Conservation (phyloP, 148 eudicot genomes). For the Rhododendron williamsianum region DNA sequence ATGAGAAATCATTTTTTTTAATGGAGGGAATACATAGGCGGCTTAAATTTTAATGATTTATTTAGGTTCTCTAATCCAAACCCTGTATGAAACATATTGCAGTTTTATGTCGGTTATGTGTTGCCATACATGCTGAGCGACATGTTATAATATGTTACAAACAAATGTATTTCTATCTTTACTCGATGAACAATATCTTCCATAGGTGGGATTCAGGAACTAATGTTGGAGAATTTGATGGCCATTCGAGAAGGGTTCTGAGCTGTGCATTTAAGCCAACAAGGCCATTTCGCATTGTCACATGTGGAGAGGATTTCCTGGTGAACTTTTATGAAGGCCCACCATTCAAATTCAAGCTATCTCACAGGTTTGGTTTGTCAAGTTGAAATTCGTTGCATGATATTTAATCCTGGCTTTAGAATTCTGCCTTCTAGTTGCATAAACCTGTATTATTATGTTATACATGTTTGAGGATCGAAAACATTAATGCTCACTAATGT, state of each 20-base stretch:
- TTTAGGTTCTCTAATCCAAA: background rate
- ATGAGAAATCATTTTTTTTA: background rate
- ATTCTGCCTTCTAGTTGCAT: background rate
- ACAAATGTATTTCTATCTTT: background rate
- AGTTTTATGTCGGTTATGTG: background rate
- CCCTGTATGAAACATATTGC: background rate
- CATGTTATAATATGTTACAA: background rate
- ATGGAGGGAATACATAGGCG: background rate
- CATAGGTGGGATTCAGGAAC: constrained; percentile 98
- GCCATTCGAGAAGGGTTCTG: constrained; percentile 85
- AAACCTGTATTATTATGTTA: background rate
- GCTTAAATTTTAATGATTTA: background rate
- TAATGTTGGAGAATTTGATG: constrained; percentile 94
- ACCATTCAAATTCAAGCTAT: constrained; percentile 93
- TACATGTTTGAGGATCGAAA: background rate
- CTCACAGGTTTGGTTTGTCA: constrained; percentile 55
- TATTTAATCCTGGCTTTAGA: background rate
- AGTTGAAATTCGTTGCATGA: background rate
- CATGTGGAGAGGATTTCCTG: constrained; percentile 90
- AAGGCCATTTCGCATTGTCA: constrained; percentile 86
- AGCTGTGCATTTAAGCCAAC: constrained; percentile 98
- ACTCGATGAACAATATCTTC: constrained; percentile 10
- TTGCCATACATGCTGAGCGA: background rate
- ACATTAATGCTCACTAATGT: background rate
- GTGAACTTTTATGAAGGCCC: constrained; percentile 97